A percentile compares a stretch with the other conserved stretches of the same genome.
Evolutionary conservation across 495 filamentous ascomycete genomes (phyloP).

Genomic region (Immersiella caudata): DNA sequence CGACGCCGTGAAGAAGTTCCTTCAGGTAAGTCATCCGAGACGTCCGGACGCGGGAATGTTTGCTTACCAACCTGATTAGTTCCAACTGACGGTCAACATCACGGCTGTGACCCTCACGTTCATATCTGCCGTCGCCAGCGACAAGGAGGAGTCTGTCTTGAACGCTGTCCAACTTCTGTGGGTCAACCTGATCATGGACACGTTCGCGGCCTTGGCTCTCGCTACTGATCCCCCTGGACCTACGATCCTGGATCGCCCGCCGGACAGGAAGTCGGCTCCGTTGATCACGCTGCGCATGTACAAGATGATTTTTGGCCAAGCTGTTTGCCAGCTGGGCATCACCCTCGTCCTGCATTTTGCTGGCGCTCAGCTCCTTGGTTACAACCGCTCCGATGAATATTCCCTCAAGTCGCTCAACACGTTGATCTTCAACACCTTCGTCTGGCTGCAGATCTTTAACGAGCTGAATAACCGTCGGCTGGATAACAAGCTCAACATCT

Average conservation of each 20-base stretch:
- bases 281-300: slow-evolving; percentile 84
- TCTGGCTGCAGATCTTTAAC: slow-evolving; percentile 97
- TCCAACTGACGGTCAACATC: slow-evolving; percentile 91
- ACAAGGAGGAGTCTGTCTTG: slow-evolving; percentile 70
- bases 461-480: slow-evolving; percentile 81
- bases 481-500: slow-evolving; percentile 88
- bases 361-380: slow-evolving; percentile 61
- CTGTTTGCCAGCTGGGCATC: slow-evolving; percentile 75
- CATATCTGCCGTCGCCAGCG: slow-evolving; percentile 73
- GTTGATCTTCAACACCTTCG: slow-evolving; percentile 90
- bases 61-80: slow-evolving; percentile 49
- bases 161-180: slow-evolving; percentile 87
- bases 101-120: slow-evolving; percentile 84
- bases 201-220: slow-evolving; percentile 82
- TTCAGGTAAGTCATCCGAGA: slow-evolving; percentile 58
- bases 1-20: slow-evolving; percentile 84
- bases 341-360: slow-evolving; percentile 80
- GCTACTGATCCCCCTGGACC: slow-evolving; percentile 82
- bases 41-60: rapidly evolving
- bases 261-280: slow-evolving; percentile 70
- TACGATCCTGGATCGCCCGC: slow-evolving; percentile 76
- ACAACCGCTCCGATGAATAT: slow-evolving; percentile 29
- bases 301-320: slow-evolving; percentile 92
- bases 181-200: slow-evolving; percentile 96
- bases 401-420: slow-evolving; percentile 58